These are phyloP conservation scores for Neopestalotiopsis clavispora DNA, from an alignment of 2,329 filamentous ascomycete genomes.

Conservation along the genomic window DNA sequence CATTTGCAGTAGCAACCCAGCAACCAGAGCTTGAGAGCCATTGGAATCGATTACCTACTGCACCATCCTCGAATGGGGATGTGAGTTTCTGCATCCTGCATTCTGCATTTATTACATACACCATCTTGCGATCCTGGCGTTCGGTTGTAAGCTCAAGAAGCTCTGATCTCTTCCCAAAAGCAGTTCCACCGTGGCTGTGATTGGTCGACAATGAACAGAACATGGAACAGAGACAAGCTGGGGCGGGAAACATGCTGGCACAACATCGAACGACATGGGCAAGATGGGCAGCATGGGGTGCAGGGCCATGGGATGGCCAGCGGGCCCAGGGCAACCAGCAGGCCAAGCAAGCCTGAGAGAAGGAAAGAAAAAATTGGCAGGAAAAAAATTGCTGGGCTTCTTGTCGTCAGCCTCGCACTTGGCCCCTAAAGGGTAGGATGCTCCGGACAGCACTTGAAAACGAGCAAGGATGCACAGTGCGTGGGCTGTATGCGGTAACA, in stretches of 20 bases:
- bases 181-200: constrained; percentile 3
- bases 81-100: neutral
- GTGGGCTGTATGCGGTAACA: neutral
- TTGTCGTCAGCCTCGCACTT: constrained; percentile 13
- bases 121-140: neutral
- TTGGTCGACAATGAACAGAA: neutral
- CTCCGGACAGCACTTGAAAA: neutral
- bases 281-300: neutral
- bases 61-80: neutral
- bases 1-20: neutral
- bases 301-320: too few relatives aligned
- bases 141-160: neutral
- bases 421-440: neutral
- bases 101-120: neutral
- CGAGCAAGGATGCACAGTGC: neutral
- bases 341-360: neutral
- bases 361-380: neutral
- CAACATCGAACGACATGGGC: neutral
- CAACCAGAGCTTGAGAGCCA: neutral
- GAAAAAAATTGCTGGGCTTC: constrained; percentile 1
- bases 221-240: neutral
- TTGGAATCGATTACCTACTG: neutral
- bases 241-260: neutral
- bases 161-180: constrained; percentile 7
- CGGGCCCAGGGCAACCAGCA: neutral